These are phyloP conservation scores for Orbilia blumenaviensis DNA, from an alignment of 2,329 filamentous ascomycete genomes.

Conservation along the genomic window DNA sequence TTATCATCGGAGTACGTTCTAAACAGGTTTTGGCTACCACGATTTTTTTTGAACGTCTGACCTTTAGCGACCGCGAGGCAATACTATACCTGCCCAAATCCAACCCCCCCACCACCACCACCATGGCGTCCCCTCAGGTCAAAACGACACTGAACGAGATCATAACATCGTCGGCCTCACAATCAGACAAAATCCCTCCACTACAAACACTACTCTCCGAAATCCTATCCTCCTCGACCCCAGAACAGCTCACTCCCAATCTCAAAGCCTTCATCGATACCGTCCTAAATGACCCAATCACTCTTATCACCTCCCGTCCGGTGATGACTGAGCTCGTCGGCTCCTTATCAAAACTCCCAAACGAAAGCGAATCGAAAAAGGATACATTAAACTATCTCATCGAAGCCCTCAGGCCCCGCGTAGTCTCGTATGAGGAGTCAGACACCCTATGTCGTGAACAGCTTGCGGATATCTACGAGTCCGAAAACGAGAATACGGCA, in stretches of 20 bases:
- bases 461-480: slow-evolving; percentile 83
- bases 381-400: slow-evolving; percentile 79
- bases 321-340: slow-evolving; percentile 74
- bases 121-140: slow-evolving; percentile 48
- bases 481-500: slow-evolving; percentile 78
- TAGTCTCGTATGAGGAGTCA: slow-evolving; percentile 84
- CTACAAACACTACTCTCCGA: slow-evolving; percentile 70
- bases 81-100: no score
- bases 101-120: not conserved
- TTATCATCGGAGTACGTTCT: no score
- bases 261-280: slow-evolving; percentile 74
- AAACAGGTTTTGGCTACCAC: no score
- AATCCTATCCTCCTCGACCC: slow-evolving; percentile 65
- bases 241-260: slow-evolving; percentile 67
- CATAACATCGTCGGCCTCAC: slow-evolving; percentile 61
- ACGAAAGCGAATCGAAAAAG: slow-evolving; percentile 72
- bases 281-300: slow-evolving; percentile 74
- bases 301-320: slow-evolving; percentile 77
- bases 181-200: slow-evolving; percentile 66
- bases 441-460: slow-evolving; percentile 80
- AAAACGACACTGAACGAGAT: slow-evolving; percentile 39
- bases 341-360: slow-evolving; percentile 70
- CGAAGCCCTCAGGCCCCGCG: slow-evolving; percentile 71
- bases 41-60: no score
- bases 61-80: not conserved